Conservation (phyloP, 306 rosid genomes). For the Castanospermum australe region DNA sequence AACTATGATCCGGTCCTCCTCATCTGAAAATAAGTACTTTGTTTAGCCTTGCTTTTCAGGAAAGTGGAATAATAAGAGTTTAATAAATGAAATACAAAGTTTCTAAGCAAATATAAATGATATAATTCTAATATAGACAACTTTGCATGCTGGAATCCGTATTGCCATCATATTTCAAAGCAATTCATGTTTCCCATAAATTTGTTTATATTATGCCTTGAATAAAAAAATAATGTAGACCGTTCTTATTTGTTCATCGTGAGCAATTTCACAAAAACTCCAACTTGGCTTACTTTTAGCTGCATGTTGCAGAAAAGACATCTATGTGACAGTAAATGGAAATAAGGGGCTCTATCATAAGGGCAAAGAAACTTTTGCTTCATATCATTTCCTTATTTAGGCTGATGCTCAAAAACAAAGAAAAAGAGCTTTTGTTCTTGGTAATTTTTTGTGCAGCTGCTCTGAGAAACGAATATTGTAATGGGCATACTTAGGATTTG, state of each 20-base stretch:
- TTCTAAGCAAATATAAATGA: conserved; percentile 8
- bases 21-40: conserved; percentile 56
- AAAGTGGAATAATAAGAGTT: conserved; percentile 11
- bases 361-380: neutral
- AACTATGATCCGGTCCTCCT: conserved; percentile 84
- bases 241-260: neutral
- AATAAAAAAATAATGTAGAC: neutral
- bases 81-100: neutral
- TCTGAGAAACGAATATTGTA: neutral
- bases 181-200: neutral
- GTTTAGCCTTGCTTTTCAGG: conserved; percentile 27
- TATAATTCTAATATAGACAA: neutral
- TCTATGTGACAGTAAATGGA: neutral
- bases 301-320: conserved; percentile 10
- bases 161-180: conserved; percentile 7
- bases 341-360: neutral
- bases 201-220: neutral
- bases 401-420: neutral
- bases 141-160: neutral
- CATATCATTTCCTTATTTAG: neutral
- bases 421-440: neutral
- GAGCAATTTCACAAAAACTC: neutral
- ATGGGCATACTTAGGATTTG: neutral
- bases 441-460: neutral
- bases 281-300: neutral